These are phyloP conservation scores for Acer yangbiense DNA, from an alignment of 345 rosid genomes.

Conservation along the genomic window DNA sequence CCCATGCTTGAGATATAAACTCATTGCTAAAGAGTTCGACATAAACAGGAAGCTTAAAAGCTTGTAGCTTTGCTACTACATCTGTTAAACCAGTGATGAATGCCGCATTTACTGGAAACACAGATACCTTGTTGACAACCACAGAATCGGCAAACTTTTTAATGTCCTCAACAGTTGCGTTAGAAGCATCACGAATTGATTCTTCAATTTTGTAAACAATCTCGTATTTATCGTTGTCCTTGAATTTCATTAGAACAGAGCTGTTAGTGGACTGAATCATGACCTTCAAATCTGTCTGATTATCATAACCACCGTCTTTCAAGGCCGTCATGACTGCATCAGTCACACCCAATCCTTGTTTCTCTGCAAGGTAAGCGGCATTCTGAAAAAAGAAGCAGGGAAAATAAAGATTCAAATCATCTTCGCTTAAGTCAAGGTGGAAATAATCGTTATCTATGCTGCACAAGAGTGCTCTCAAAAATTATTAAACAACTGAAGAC, in stretches of 20 bases:
- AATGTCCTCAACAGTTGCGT: slow-evolving; percentile 56
- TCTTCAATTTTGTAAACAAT: slow-evolving; percentile 72
- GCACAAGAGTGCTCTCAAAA: background rate
- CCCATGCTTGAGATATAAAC: slow-evolving; percentile 87
- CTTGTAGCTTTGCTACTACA: slow-evolving; percentile 50
- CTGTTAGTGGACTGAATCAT: slow-evolving; percentile 86
- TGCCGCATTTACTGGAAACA: slow-evolving; percentile 27
- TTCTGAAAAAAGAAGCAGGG: slow-evolving; percentile 51
- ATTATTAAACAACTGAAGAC: background rate
- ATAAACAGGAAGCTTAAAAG: slow-evolving; percentile 60
- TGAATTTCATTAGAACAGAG: slow-evolving; percentile 67
- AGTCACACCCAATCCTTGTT: slow-evolving; percentile 51
- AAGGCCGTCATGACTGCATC: slow-evolving; percentile 60
- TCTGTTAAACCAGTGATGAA: slow-evolving; percentile 45
- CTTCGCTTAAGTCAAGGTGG: background rate
- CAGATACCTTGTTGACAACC: slow-evolving; percentile 55
- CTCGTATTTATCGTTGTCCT: slow-evolving; percentile 45
- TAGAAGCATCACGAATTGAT: slow-evolving; percentile 53
- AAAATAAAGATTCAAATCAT: slow-evolving; percentile 7
- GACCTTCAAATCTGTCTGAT: slow-evolving; percentile 47
- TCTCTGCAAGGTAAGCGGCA: slow-evolving; percentile 66
- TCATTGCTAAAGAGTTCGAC: slow-evolving; percentile 76
- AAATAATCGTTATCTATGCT: too few relatives aligned
- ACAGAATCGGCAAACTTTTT: slow-evolving; percentile 70
- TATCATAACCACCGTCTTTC: slow-evolving; percentile 61